Evolutionary conservation across 306 rosid species (phyloP), one percentile per base, ranked within the genome.

Genomic region (Cicer chorassanicum): DNA sequence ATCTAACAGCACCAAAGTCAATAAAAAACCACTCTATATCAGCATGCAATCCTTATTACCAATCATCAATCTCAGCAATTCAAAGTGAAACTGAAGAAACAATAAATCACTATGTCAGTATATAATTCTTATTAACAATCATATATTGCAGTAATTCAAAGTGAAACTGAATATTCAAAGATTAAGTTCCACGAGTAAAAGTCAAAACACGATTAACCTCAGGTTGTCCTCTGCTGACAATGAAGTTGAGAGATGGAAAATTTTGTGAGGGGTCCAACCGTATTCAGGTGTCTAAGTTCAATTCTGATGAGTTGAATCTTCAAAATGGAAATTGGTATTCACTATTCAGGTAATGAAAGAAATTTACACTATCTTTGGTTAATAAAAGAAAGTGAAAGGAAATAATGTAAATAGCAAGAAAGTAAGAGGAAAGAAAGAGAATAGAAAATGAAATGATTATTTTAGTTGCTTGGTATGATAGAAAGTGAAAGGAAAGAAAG

Each of bases 251-350:
- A 92, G 91, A 87, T 92, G 98, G 70, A 92, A 92, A 72, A 90
- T 88, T 67, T 92, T 92, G 82, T 92, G 96, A 4, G 93, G 90
- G 1, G 98, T 92, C 96, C 98, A 92, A 21, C 96, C 96, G 46
- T 88, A 92, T 74, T 92, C 97, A 0, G 97, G 97, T 55, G 90
- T 88, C 97, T 90, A 60, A 90, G 68, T 80, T 92, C 93, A 73
- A 90, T 90, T 86, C 98, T 88, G 60, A 92, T 80, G 18, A 90
- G 82, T 80, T 90, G 98, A 86, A 87, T 74, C 92, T 92, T 89
- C 57, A 66, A 65, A 56, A n/a, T 10, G 2, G 57, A 65, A 65
- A 65, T n/a, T 56, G 42, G 55, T 6, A 44, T 44, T 44, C 36
- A 29, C 5, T 29, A 29, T 29, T 29, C 5, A 29, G 36, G 36